Evolutionary conservation across 2,329 filamentous ascomycete genomes (phyloP).

Genomic region (Parafenestella ontariensis): DNA sequence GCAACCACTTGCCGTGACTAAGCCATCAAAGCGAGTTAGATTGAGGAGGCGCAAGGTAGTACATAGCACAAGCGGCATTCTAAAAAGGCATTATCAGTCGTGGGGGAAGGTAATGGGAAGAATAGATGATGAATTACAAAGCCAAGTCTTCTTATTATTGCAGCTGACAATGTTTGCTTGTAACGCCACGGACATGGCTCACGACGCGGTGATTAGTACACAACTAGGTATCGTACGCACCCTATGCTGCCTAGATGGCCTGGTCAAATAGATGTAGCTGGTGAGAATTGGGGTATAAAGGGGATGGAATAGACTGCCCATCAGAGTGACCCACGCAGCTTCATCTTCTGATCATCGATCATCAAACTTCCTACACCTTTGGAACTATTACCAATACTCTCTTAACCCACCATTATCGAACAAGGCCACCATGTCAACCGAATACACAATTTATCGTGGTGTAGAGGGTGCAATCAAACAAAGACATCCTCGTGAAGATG

Average conservation of each 20-base stretch:
- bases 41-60: background rate
- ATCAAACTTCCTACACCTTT: background rate
- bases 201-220: background rate
- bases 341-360: background rate
- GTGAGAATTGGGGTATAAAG: background rate
- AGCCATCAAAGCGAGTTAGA: background rate
- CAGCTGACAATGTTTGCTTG: background rate
- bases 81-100: background rate
- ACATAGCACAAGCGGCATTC: background rate
- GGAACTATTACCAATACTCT: background rate
- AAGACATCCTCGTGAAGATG: conserved; percentile 27
- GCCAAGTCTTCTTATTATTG: background rate
- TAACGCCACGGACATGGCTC: too few species aligned
- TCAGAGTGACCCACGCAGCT: background rate
- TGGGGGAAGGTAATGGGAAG: background rate
- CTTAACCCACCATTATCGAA: background rate
- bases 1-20: background rate
- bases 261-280: background rate
- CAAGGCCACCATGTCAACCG: conserved; percentile 1
- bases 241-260: background rate
- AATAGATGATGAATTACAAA: background rate
- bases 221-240: background rate
- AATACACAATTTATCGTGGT: conserved; percentile 22
- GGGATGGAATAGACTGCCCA: too few species aligned
- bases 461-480: conserved; percentile 19